phyloP scores from a whole-genome alignment of 2,329 filamentous ascomycete species.

The Raffaelea albimanens region DNA sequence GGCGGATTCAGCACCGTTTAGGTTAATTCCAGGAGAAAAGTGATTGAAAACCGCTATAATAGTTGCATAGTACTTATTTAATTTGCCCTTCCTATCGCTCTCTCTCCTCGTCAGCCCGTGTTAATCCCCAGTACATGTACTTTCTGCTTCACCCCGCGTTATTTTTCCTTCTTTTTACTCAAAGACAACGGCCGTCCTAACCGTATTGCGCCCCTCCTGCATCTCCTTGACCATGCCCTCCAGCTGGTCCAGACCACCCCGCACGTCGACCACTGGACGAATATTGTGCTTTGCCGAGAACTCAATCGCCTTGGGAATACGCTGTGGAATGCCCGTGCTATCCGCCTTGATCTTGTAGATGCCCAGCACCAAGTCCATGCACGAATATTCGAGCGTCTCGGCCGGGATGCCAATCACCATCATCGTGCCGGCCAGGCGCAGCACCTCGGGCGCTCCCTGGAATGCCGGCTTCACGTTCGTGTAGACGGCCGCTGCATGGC shows the following conservation, averaged over 20 bases:
- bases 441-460: slow-evolving; percentile 22
- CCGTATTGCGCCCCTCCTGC: slow-evolving; percentile 17
- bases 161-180: too few relatives aligned
- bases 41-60: too few relatives aligned
- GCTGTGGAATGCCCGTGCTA: slow-evolving; percentile 29
- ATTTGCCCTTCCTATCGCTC: too few relatives aligned
- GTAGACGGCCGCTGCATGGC: slow-evolving; percentile 30
- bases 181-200: slow-evolving; percentile 7
- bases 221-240: slow-evolving; percentile 28
- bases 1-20: slow-evolving; percentile 26
- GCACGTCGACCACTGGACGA: slow-evolving; percentile 27
- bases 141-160: too few relatives aligned
- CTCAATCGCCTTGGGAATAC: slow-evolving; percentile 31
- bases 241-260: slow-evolving; percentile 27
- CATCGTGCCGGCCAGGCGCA: slow-evolving; percentile 27
- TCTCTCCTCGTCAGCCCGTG: too few relatives aligned
- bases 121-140: too few relatives aligned
- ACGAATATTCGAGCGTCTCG: slow-evolving; percentile 24
- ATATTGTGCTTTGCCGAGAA: slow-evolving; percentile 32
- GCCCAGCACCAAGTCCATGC: slow-evolving; percentile 29
- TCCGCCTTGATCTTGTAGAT: slow-evolving; percentile 30
- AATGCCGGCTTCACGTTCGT: slow-evolving; percentile 27
- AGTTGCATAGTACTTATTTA: too few relatives aligned
- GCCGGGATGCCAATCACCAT: slow-evolving; percentile 32
- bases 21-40: too few relatives aligned